Conservation (phyloP, 2,329 filamentous ascomycete genomes). For the Coniochaeta pulveracea region DNA sequence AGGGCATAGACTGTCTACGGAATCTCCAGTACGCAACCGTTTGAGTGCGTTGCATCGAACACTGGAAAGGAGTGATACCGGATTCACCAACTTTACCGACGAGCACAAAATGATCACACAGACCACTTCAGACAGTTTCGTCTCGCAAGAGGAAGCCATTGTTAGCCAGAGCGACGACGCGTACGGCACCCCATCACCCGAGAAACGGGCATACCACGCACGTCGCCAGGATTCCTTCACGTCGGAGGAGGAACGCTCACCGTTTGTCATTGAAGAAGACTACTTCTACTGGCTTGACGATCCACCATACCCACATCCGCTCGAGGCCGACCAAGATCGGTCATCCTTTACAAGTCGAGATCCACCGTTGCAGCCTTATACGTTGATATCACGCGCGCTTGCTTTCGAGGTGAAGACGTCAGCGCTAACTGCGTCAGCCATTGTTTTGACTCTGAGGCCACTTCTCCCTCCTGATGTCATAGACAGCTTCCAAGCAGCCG, state of each 20-base stretch:
- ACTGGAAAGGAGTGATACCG: slow-evolving; percentile 14
- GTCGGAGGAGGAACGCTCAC: slow-evolving; percentile 15
- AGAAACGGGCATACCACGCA: slow-evolving; percentile 8
- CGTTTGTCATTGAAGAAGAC: slow-evolving; percentile 40
- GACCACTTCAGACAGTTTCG: slow-evolving; percentile 25
- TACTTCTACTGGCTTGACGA: slow-evolving; percentile 49
- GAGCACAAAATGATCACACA: slow-evolving; percentile 30
- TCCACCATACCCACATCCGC: slow-evolving; percentile 39
- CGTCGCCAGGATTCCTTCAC: slow-evolving; percentile 6
- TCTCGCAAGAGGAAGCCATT: slow-evolving; percentile 8
- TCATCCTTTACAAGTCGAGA: slow-evolving; percentile 7
- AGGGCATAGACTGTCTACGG: slow-evolving; percentile 25
- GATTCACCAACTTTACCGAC: slow-evolving; percentile 13
- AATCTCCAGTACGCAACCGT: slow-evolving; percentile 9
- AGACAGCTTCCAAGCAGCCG: slow-evolving; percentile 41
- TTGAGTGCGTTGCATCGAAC: slow-evolving; percentile 6
- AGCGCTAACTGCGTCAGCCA: slow-evolving; percentile 47
- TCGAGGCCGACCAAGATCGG: slow-evolving; percentile 11
- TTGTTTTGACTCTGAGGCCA: slow-evolving; percentile 47
- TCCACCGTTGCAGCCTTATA: slow-evolving; percentile 42
- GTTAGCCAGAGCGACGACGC: slow-evolving; percentile 4
- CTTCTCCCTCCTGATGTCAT: slow-evolving; percentile 43
- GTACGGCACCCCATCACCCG: slow-evolving; percentile 5
- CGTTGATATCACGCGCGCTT: slow-evolving; percentile 40
- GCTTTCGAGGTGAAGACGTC: slow-evolving; percentile 45